A percentile compares a stretch with the other conserved stretches of the same genome.
These are phyloP conservation scores for Botrytis aclada DNA, from an alignment of 2,329 filamentous ascomycete genomes.

Conservation along the genomic window DNA sequence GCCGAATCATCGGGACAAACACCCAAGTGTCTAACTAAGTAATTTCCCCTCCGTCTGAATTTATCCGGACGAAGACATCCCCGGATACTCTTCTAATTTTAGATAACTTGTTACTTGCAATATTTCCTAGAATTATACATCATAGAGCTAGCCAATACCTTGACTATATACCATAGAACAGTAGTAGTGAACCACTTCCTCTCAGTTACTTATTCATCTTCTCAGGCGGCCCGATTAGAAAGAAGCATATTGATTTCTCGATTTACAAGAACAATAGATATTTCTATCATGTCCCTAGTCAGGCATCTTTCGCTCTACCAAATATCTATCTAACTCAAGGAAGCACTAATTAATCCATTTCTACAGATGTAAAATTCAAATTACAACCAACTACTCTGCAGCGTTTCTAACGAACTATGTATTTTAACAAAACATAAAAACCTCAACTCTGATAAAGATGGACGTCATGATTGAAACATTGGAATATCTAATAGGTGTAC, in stretches of 20 bases:
- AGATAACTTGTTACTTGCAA: too few relatives aligned
- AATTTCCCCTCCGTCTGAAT: too few relatives aligned
- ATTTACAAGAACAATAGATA: neutral
- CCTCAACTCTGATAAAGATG: neutral
- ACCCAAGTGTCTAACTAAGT: neutral
- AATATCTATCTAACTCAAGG: neutral
- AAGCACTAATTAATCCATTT: neutral
- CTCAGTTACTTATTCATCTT: neutral
- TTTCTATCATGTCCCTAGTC: neutral
- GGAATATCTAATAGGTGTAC: neutral
- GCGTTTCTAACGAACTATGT: too few relatives aligned
- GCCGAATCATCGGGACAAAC: neutral
- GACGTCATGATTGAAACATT: neutral
- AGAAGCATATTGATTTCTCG: neutral
- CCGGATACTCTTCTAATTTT: fast-evolving
- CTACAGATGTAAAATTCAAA: neutral
- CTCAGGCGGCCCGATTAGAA: neutral
- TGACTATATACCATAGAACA: too few relatives aligned
- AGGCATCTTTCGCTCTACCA: fast-evolving
- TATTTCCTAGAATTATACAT: too few relatives aligned
- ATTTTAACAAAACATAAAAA: neutral
- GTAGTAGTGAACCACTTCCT: fast-evolving
- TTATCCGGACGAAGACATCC: too few relatives aligned
- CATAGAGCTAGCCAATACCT: too few relatives aligned
- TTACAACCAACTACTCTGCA: neutral